These are phyloP conservation scores for Diophrys sp. DNA, from an alignment of 73 alveolate species.

Conservation along the genomic window DNA sequence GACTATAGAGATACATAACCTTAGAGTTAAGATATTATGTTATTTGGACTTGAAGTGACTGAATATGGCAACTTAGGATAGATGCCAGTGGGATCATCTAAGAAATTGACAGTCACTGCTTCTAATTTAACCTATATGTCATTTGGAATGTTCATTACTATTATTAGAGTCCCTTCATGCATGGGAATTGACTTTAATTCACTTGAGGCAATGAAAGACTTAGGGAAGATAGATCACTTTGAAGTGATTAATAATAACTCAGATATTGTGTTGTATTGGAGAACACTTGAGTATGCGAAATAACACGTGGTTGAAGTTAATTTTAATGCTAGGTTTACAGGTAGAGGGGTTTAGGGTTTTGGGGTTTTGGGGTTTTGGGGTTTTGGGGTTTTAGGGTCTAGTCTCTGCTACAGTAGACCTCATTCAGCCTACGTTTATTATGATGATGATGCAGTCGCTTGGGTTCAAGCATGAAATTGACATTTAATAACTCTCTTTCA, in stretches of 20 bases:
- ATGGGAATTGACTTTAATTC: conserved; percentile 23
- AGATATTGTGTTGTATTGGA: conserved; percentile 46
- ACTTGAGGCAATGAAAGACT: conserved; percentile 24
- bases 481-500: too few relatives aligned
- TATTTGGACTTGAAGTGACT: not conserved
- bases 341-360: too few relatives aligned
- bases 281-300: not conserved
- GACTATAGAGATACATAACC: conserved; percentile 32
- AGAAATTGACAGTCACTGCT: not conserved
- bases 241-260: conserved; percentile 34
- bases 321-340: not conserved
- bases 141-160: conserved; percentile 48
- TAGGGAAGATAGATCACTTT: conserved; percentile 19
- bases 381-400: too few relatives aligned
- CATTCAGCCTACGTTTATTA: not conserved
- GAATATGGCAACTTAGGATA: too few relatives aligned
- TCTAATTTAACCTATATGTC: conserved; percentile 20
- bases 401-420: not conserved
- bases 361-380: too few relatives aligned
- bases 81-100: conserved; percentile 4
- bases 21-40: conserved; percentile 5
- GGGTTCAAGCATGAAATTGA: too few relatives aligned
- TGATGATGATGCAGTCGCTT: not conserved
- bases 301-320: not conserved
- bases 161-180: conserved; percentile 48